Conservation (phyloP, 805 yeast genomes). For the Myxozyma nipponensis region DNA sequence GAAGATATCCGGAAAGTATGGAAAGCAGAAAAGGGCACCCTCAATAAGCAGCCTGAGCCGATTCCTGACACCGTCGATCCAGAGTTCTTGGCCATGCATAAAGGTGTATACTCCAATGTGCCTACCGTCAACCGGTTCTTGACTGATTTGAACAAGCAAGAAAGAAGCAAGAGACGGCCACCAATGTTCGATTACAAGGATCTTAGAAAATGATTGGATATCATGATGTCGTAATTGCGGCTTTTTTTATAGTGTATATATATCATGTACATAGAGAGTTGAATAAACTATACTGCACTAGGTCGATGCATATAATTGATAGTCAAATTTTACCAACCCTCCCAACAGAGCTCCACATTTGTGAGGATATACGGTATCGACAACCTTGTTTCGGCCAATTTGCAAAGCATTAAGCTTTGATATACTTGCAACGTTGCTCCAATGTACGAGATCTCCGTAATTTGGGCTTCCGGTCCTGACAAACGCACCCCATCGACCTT, state of each 20-base stretch:
- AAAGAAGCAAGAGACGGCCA: slow-evolving; percentile 20
- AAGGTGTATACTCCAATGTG: slow-evolving; percentile 15
- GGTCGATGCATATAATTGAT: slow-evolving; percentile 10
- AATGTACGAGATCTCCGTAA: slow-evolving; percentile 9
- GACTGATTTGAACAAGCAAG: slow-evolving; percentile 28
- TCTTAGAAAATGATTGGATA: neutral
- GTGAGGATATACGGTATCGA: neutral
- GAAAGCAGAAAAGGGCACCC: slow-evolving; percentile 41
- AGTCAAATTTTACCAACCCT: slow-evolving; percentile 14
- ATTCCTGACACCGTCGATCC: slow-evolving; percentile 20
- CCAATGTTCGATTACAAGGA: slow-evolving; percentile 16
- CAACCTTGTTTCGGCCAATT: slow-evolving; percentile 8
- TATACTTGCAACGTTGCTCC: slow-evolving; percentile 21
- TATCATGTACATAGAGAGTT: neutral
- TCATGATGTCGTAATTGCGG: too few relatives aligned
- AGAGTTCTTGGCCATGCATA: slow-evolving; percentile 12
- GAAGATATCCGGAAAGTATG: slow-evolving; percentile 73
- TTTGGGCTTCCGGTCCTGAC: slow-evolving; percentile 32
- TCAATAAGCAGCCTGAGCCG: neutral
- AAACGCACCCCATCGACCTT: slow-evolving; percentile 33
- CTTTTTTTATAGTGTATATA: neutral
- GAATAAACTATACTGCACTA: neutral
- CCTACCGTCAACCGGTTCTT: slow-evolving; percentile 17
- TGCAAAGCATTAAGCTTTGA: slow-evolving; percentile 7
- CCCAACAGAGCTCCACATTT: slow-evolving; percentile 14